Percentiles rank a stretch among this genome's conserved stretches.
Conservation (phyloP, 306 rosid genomes). For the Lathyrus tuberosus region DNA sequence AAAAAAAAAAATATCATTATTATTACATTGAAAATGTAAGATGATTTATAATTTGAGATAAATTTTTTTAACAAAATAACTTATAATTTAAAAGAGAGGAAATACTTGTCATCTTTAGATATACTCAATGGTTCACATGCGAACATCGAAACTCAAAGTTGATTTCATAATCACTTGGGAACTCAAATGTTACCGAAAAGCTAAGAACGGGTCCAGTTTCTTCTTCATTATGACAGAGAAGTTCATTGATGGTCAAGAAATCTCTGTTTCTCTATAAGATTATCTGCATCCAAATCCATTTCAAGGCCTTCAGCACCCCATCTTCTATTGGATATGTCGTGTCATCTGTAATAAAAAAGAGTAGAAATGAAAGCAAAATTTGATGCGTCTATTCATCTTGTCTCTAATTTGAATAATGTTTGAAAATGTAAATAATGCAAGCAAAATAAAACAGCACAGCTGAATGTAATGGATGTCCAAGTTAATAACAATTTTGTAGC, state of each 20-base stretch:
- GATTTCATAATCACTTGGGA: neutral
- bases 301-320: neutral
- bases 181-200: neutral
- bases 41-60: too few relatives aligned
- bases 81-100: too few relatives aligned
- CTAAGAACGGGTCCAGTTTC: neutral
- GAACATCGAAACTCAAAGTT: neutral
- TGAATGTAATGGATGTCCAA: neutral
- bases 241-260: neutral
- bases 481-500: neutral
- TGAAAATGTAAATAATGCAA: neutral
- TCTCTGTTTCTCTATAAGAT: neutral
- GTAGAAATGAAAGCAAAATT: neutral
- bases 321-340: neutral
- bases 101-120: neutral
- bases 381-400: neutral
- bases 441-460: neutral
- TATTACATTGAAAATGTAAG: too few relatives aligned
- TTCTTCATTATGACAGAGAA: neutral
- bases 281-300: neutral
- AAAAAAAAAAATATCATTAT: too few relatives aligned
- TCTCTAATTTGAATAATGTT: neutral
- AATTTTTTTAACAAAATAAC: too few relatives aligned
- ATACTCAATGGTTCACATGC: neutral
- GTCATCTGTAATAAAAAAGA: neutral